Conservation (phyloP, 768 basidiomycete genomes). For the Tulasnella sp. region DNA sequence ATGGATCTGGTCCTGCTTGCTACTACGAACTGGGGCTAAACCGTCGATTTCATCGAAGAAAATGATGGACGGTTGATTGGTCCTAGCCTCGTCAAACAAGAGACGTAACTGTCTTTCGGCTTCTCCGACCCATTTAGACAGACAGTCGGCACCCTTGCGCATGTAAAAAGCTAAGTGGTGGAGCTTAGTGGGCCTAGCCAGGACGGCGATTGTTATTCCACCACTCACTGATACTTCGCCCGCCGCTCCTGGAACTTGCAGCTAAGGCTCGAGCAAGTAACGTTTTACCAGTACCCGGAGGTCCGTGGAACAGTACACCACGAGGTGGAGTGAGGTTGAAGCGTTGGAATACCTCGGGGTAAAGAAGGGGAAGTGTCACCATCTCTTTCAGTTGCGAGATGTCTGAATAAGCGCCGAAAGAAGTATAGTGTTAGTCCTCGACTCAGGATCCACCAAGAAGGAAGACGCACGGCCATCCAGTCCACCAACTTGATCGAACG, state of each 20-base stretch:
- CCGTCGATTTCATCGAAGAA: slow-evolving; percentile 99
- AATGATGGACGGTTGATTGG: slow-evolving; percentile 91
- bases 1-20: slow-evolving; percentile 98
- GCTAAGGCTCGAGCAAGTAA: slow-evolving; percentile 89
- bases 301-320: slow-evolving; percentile 95
- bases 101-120: slow-evolving; percentile 92
- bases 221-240: slow-evolving; percentile 74
- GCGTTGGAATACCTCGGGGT: slow-evolving; percentile 93
- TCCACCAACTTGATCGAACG: slow-evolving; percentile 95
- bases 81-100: slow-evolving; percentile 90
- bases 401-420: slow-evolving; percentile 41
- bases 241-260: slow-evolving; percentile 79
- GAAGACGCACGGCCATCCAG: slow-evolving; percentile 74
- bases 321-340: slow-evolving; percentile 92
- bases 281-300: slow-evolving; percentile 98
- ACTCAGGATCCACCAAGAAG: neutral
- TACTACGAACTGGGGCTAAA: slow-evolving; percentile 94
- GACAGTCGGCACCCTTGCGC: slow-evolving; percentile 96
- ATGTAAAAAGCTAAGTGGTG: slow-evolving; percentile 81
- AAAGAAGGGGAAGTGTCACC: slow-evolving; percentile 89
- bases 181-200: neutral
- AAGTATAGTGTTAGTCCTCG: neutral
- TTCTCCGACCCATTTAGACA: slow-evolving; percentile 99
- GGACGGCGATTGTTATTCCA: neutral
- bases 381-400: slow-evolving; percentile 97